phyloP scores from a whole-genome alignment of 2,329 filamentous ascomycete genomes.

The Cladosporium cucumerinum region DNA sequence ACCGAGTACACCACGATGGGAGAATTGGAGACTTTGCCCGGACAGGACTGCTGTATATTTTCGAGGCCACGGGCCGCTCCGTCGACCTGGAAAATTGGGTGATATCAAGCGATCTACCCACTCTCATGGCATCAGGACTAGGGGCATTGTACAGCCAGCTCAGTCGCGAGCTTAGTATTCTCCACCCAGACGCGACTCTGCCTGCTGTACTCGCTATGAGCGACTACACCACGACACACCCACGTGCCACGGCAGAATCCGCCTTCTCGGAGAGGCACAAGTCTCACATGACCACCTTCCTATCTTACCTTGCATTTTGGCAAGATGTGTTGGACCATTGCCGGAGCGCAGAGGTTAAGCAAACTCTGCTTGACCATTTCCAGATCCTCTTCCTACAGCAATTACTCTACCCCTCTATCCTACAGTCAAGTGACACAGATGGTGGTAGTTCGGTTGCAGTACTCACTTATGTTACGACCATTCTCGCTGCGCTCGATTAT shows the following conservation, averaged over 20 bases:
- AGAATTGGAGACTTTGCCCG: conserved; percentile 93
- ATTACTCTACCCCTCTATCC: conserved; percentile 87
- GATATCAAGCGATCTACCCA: conserved; percentile 92
- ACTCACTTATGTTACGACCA: conserved; percentile 84
- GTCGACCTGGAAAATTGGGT: conserved; percentile 88
- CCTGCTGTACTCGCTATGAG: conserved; percentile 85
- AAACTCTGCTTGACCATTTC: conserved; percentile 92
- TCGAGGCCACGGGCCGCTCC: conserved; percentile 85
- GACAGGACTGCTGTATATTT: conserved; percentile 90
- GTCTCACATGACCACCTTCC: conserved; percentile 84
- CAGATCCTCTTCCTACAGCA: conserved; percentile 95
- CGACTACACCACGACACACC: conserved; percentile 74
- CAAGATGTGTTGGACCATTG: conserved; percentile 97
- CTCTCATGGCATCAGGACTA: conserved; percentile 92
- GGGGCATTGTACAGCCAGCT: conserved; percentile 72
- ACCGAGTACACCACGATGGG: conserved; percentile 95
- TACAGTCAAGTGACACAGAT: conserved; percentile 96
- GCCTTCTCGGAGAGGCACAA: conserved; percentile 73
- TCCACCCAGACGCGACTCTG: conserved; percentile 69
- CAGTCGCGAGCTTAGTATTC: conserved; percentile 74
- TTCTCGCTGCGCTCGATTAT: conserved; percentile 87
- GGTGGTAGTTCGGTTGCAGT: conserved; percentile 96
- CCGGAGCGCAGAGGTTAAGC: conserved; percentile 84
- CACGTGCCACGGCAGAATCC: conserved; percentile 67
- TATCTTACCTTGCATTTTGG: conserved; percentile 95